phyloP scores from a whole-genome alignment of 192 early-diverging fungal species.

The Pecoramyces ruminantium region DNA sequence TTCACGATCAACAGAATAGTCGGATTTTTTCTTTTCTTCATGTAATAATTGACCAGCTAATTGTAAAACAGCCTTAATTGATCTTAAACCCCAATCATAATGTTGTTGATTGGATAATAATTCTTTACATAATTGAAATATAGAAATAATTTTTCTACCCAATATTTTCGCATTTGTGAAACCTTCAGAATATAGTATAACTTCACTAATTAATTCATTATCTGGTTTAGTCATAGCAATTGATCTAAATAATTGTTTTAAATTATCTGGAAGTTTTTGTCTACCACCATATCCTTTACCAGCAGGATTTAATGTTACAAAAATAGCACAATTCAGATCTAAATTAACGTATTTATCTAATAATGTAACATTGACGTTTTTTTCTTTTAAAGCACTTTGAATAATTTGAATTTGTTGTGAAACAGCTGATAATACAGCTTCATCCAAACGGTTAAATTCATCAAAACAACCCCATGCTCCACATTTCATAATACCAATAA shows the following conservation, averaged over 20 bases:
- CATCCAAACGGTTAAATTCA: conserved; percentile 41
- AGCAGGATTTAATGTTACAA: conserved; percentile 42
- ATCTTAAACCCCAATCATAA: conserved; percentile 41
- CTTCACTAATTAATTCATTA: conserved; percentile 39
- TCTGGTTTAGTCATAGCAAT: conserved; percentile 45
- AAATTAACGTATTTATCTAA: conserved; percentile 23
- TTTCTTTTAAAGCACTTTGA: conserved; percentile 27
- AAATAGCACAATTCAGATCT: conserved; percentile 36
- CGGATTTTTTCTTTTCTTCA: conserved; percentile 12
- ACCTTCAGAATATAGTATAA: conserved; percentile 39
- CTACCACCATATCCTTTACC: conserved; percentile 42
- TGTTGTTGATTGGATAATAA: conserved; percentile 27
- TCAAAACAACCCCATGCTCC: conserved; percentile 49
- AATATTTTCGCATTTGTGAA: conserved; percentile 31
- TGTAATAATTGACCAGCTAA: conserved; percentile 29
- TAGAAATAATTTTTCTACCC: conserved; percentile 34
- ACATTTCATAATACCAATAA: conserved; percentile 40
- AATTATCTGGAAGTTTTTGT: conserved; percentile 40
- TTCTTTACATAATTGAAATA: conserved; percentile 35
- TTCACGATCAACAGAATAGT: conserved; percentile 11
- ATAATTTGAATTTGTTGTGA: conserved; percentile 47
- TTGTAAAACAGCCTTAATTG: conserved; percentile 29
- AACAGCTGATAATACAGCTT: conserved; percentile 37
- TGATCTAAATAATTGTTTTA: conserved; percentile 39
- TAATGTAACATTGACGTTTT: conserved; percentile 13